Conservation (phyloP, 805 yeast species). For the Maudiozyma saulgeensis region DNA sequence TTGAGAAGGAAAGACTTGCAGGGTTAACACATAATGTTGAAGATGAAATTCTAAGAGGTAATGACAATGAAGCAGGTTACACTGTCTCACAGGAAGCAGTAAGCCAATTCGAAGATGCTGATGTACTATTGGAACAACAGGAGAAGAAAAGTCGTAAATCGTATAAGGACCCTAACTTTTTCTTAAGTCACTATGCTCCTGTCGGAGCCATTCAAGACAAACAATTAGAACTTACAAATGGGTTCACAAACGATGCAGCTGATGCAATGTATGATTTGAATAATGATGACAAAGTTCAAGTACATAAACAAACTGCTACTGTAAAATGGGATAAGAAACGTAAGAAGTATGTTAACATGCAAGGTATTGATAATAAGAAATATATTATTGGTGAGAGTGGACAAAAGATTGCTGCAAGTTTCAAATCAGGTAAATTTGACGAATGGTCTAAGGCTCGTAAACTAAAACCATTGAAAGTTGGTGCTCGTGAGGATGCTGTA, state of each 20-base stretch:
- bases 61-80: slow-evolving; percentile 40
- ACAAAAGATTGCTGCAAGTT: slow-evolving; percentile 81
- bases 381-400: slow-evolving; percentile 94
- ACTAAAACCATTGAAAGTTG: slow-evolving; percentile 43
- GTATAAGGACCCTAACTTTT: slow-evolving; percentile 69
- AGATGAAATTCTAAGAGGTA: slow-evolving; percentile 57
- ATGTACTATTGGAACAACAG: slow-evolving; percentile 25
- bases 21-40: slow-evolving; percentile 67
- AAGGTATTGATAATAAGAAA: slow-evolving; percentile 65
- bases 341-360: slow-evolving; percentile 77
- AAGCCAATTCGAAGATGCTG: slow-evolving; percentile 35
- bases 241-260: slow-evolving; percentile 79
- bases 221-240: slow-evolving; percentile 47
- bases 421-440: slow-evolving; percentile 83
- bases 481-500: slow-evolving; percentile 39
- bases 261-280: slow-evolving; percentile 78
- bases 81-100: slow-evolving; percentile 34
- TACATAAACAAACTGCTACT: slow-evolving; percentile 53
- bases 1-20: slow-evolving; percentile 64
- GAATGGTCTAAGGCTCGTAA: slow-evolving; percentile 77
- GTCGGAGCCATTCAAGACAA: slow-evolving; percentile 70
- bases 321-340: slow-evolving; percentile 91
- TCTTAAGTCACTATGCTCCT: slow-evolving; percentile 85
- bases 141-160: slow-evolving; percentile 35
- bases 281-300: slow-evolving; percentile 64